Evolutionary conservation across 129 eudicot genomes (phyloP), one percentile per base, ranked within the genome.

Genomic region (Flaveria linearis): DNA sequence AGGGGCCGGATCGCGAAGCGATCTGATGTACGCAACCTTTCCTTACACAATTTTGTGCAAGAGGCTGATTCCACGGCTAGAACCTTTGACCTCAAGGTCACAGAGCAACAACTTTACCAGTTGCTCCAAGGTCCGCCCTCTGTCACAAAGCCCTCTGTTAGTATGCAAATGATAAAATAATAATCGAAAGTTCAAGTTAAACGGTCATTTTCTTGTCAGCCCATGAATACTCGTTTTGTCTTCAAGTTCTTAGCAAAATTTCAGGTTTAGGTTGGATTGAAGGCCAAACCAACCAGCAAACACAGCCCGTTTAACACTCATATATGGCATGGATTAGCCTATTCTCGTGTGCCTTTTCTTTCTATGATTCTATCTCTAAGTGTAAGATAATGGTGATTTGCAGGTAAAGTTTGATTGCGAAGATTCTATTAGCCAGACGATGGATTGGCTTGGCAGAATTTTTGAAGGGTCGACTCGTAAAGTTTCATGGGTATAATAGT

Each of bases 401-500:
- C 84, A 82, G 88, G 61, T 60, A 47, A 68, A 66, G 28, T 46
- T 65, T 79, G 83, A 43, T 61, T 64, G 70, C 49, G 53, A 68
- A 74, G 49, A 41, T 73, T 71, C 12, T 12, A 17, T 69, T 52
- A 26, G 20, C 67, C 42, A 6, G 58, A 8, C 80, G 75, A 92
- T 92, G 97, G 96, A 90, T 17, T 89, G 96, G 97, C 80, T 92
- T 69, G 72, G 84, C 80, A 90, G 84, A 79, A 79, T 77, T 79
- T 89, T 86, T 74, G 89, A 87, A 74, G 88, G 93, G 78, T 80
- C 92, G 16, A 75, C 76, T 45, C 86, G 73, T 74, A 85, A 69
- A 43, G 78, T 88, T 74, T 82, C 89, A 56, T 69, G 65, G 92
- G 89, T 63, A 63, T 14, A 28, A 2, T 85, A 72, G 52, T 70